Conservation (phyloP, 1,284 basidiomycete species). For the Leccinum insigne region DNA sequence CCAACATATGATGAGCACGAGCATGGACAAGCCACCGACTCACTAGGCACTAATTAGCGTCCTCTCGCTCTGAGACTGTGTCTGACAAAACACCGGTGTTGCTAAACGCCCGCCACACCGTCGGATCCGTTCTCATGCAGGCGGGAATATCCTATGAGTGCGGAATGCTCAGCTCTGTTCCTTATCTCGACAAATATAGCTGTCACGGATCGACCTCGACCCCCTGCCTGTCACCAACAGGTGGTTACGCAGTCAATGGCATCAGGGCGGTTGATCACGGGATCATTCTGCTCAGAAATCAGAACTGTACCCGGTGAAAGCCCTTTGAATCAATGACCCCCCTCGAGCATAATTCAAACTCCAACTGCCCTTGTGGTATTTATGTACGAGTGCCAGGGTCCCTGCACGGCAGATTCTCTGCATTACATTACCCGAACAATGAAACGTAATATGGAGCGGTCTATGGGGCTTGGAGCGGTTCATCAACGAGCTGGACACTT, state of each 20-base stretch:
- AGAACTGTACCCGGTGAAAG: not conserved
- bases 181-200: constrained; percentile 1
- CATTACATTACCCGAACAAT: not conserved
- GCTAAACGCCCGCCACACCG: not conserved
- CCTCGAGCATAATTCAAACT: not conserved
- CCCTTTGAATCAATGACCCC: not conserved
- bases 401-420: not conserved
- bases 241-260: not conserved
- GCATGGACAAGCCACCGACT: not conserved
- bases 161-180: not conserved
- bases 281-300: not conserved
- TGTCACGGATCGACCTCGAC: not conserved
- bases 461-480: not conserved
- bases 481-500: not conserved
- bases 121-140: constrained; percentile 13
- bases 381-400: not conserved
- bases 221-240: not conserved
- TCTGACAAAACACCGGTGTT: not conserved
- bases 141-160: constrained; percentile 3
- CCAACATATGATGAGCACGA: not conserved
- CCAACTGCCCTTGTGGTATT: not conserved
- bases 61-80: not conserved
- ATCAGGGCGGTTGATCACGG: not conserved
- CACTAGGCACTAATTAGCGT: not conserved
- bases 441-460: not conserved